phyloP scores from a whole-genome alignment of 139 green algal species.

The Tetratostichococcus sp. region DNA sequence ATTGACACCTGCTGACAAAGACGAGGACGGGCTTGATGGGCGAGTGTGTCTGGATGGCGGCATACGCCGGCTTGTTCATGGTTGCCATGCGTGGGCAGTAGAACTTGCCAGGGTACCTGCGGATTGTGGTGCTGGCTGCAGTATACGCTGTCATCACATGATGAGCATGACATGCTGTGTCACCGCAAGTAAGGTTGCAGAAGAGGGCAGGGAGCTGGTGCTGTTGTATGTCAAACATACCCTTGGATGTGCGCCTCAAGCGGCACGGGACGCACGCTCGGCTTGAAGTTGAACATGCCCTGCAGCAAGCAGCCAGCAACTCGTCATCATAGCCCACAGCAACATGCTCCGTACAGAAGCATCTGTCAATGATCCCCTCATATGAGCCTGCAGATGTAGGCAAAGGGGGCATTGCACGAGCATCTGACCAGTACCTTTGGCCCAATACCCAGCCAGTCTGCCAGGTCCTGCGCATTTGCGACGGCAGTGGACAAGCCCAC shows the following conservation, averaged over 20 bases:
- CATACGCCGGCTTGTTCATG: constrained; percentile 98
- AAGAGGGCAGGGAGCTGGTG: no score
- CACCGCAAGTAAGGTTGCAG: no score
- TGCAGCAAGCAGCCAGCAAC: constrained; percentile 17
- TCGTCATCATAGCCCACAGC: no score
- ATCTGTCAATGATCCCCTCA: no score
- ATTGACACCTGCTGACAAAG: constrained; percentile 33
- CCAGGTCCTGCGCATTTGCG: constrained; percentile 92
- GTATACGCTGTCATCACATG: no score
- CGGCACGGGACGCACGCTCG: constrained; percentile 87
- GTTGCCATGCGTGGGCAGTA: constrained; percentile 96
- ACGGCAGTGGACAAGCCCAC: constrained; percentile 94
- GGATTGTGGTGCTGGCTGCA: no score
- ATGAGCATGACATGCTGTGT: no score
- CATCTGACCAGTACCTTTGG: no score
- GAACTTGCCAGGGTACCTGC: constrained; percentile 86
- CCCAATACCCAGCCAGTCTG: constrained; percentile 88
- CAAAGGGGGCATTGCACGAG: no score
- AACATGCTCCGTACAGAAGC: no score
- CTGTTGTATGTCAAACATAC: no score
- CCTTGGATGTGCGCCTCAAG: constrained; percentile 96
- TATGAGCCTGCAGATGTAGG: no score
- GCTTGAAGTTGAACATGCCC: constrained; percentile 98
- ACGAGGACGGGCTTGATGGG: constrained; percentile 92
- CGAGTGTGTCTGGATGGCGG: constrained; percentile 88